Percentiles rank a stretch among this genome's conserved stretches.
Evolutionary conservation across 192 early-diverging fungal species (phyloP).

Genomic region (Linnemannia hyalina): DNA sequence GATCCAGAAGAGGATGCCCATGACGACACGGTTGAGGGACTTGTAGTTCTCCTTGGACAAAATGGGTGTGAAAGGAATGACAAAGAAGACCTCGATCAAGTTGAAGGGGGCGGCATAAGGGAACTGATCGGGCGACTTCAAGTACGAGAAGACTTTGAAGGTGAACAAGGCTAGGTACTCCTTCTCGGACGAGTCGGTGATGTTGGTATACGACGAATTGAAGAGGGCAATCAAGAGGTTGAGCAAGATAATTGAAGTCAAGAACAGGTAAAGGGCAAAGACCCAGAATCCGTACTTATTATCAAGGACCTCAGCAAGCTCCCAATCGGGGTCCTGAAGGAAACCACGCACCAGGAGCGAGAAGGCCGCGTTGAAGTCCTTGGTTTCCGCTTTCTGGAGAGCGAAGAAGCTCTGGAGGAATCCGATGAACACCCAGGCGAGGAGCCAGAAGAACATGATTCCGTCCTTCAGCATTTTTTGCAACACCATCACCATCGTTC

Average conservation of each 20-base stretch:
- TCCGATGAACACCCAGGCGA: constrained; percentile 58
- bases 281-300: constrained; percentile 32
- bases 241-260: constrained; percentile 54
- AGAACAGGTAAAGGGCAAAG: constrained; percentile 55
- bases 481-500: constrained; percentile 58
- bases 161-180: constrained; percentile 55
- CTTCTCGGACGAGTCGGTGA: constrained; percentile 50
- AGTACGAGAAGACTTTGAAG: constrained; percentile 58
- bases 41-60: constrained; percentile 31
- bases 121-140: constrained; percentile 55
- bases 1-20: constrained; percentile 36
- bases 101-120: constrained; percentile 58
- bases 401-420: constrained; percentile 57
- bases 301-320: constrained; percentile 17
- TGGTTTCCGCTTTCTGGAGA: constrained; percentile 10
- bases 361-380: constrained; percentile 13
- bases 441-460: constrained; percentile 59
- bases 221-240: constrained; percentile 59
- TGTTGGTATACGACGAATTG: constrained; percentile 61
- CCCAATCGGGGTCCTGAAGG: constrained; percentile 56
- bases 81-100: constrained; percentile 54
- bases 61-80: constrained; percentile 41
- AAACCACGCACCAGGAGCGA: constrained; percentile 52
- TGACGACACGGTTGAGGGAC: constrained; percentile 23
- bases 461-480: constrained; percentile 60